Evolutionary conservation across 192 early-diverging fungal genomes (phyloP).

Genomic region (Jimgerdemannia flammicorona): DNA sequence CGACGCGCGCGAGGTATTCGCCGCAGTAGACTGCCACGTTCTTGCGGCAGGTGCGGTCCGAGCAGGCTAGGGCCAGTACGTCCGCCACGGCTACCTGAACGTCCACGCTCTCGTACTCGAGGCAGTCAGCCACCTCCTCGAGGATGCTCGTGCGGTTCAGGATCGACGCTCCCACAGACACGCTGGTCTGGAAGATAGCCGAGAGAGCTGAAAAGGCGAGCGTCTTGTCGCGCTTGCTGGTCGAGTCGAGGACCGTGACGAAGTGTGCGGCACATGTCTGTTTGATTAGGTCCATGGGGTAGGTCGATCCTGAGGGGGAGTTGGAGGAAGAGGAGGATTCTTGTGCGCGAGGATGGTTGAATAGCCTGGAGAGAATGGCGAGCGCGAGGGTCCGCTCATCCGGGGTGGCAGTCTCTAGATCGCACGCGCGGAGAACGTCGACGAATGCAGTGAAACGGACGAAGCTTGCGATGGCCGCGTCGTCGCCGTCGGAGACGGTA

Average conservation of each 20-base stretch:
- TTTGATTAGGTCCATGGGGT: constrained; percentile 21
- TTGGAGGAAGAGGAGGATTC: not conserved
- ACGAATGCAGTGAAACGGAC: constrained; percentile 21
- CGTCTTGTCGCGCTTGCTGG: constrained; percentile 28
- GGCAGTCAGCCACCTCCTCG: constrained; percentile 73
- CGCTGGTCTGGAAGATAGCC: constrained; percentile 64
- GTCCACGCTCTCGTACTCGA: constrained; percentile 67
- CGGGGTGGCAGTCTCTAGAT: constrained; percentile 8
- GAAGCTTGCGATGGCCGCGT: constrained; percentile 12
- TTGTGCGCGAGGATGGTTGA: constrained; percentile 13
- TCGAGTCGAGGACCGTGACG: constrained; percentile 28
- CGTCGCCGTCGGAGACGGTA: not conserved
- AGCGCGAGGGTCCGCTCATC: constrained; percentile 17
- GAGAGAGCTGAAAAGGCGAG: constrained; percentile 44
- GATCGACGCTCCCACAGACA: constrained; percentile 52
- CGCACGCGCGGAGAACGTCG: constrained; percentile 11
- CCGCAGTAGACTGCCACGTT: constrained; percentile 48
- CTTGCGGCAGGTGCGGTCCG: constrained; percentile 55
- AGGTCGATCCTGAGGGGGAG: not conserved
- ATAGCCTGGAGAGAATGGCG: constrained; percentile 21
- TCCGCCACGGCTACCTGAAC: constrained; percentile 66
- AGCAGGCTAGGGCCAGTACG: constrained; percentile 54
- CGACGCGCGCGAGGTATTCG: constrained; percentile 46
- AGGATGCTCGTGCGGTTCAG: constrained; percentile 59
- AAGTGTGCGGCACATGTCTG: constrained; percentile 25